phyloP scores from a whole-genome alignment of 2,329 filamentous ascomycete species.

The Diaporthe nobilis region DNA sequence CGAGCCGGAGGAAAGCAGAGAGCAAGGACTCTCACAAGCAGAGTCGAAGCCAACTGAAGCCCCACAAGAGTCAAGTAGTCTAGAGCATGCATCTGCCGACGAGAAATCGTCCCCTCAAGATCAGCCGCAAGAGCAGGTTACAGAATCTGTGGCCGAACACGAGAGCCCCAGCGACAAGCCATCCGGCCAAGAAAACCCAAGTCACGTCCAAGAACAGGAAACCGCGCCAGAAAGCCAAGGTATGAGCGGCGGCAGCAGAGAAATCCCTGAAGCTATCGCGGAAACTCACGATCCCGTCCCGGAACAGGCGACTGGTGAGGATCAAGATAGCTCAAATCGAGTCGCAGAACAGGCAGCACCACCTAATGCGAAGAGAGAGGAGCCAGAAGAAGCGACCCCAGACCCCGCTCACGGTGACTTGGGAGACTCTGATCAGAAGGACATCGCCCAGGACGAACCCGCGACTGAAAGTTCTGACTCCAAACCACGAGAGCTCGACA shows the following conservation, averaged over 20 bases:
- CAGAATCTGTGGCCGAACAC: not conserved
- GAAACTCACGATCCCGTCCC: not conserved
- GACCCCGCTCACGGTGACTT: not conserved
- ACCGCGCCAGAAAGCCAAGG: not conserved
- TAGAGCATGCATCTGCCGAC: not conserved
- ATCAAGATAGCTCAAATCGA: not conserved
- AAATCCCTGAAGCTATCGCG: not conserved
- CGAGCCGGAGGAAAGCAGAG: slow-evolving; percentile 3
- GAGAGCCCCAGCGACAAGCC: not conserved
- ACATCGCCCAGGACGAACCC: not conserved
- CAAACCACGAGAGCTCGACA: not conserved
- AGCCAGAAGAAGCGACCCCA: too few relatives aligned
- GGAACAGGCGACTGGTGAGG: not conserved
- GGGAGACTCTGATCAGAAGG: not conserved
- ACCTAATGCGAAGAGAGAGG: not conserved
- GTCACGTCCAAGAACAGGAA: not conserved
- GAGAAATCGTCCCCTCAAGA: not conserved
- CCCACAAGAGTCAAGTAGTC: not conserved
- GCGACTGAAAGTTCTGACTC: not conserved
- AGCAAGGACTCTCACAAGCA: not conserved
- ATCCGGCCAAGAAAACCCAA: not conserved
- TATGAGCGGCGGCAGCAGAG: not conserved
- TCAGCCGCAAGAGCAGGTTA: not conserved
- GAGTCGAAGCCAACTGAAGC: not conserved
- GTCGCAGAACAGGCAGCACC: not conserved